Percentiles rank a stretch among this genome's conserved stretches.
These are phyloP conservation scores for Fusarium fujikuroi DNA, from an alignment of 2,329 filamentous ascomycete genomes.

Conservation along the genomic window DNA sequence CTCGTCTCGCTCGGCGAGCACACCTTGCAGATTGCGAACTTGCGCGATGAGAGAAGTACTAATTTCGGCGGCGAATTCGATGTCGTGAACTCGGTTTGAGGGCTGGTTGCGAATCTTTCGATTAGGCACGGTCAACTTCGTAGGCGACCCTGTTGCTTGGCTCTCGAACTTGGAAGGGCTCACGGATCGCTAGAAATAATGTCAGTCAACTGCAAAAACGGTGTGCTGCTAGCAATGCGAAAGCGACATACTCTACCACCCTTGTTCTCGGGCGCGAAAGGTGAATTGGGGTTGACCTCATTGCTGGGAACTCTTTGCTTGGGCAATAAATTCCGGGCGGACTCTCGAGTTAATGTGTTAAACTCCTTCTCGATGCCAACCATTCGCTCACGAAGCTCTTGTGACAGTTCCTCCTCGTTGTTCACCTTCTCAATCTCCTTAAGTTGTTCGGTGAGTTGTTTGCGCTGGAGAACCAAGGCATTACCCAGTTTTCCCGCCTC, in stretches of 20 bases:
- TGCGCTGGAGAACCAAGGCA: slow-evolving; percentile 86
- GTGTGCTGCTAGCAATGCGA: not conserved
- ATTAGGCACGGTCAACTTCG: slow-evolving; percentile 87
- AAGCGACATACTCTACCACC: slow-evolving; percentile 61
- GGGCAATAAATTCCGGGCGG: slow-evolving; percentile 85
- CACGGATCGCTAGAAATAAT: slow-evolving; percentile 67
- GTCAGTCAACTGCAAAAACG: slow-evolving; percentile 7
- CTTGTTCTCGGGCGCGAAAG: slow-evolving; percentile 63
- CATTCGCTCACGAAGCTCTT: slow-evolving; percentile 84
- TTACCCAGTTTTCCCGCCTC: slow-evolving; percentile 92
- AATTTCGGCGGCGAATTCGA: slow-evolving; percentile 98
- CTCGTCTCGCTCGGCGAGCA: slow-evolving; percentile 89
- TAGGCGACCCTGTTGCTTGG: slow-evolving; percentile 85
- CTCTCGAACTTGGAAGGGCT: slow-evolving; percentile 84
- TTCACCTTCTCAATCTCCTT: slow-evolving; percentile 85
- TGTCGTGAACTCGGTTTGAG: slow-evolving; percentile 88
- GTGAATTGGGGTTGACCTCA: slow-evolving; percentile 65
- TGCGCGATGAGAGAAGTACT: slow-evolving; percentile 95
- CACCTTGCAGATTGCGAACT: slow-evolving; percentile 86
- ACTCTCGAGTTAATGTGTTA: slow-evolving; percentile 91
- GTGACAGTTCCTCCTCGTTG: slow-evolving; percentile 79
- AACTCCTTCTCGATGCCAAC: slow-evolving; percentile 93
- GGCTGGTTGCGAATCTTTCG: slow-evolving; percentile 92
- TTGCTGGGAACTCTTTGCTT: slow-evolving; percentile 83
- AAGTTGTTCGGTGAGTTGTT: slow-evolving; percentile 82